A percentile compares a stretch with the other conserved stretches of the same genome.
These are phyloP conservation scores for Calocera cornea DNA, from an alignment of 768 basidiomycete species.

Conservation along the genomic window DNA sequence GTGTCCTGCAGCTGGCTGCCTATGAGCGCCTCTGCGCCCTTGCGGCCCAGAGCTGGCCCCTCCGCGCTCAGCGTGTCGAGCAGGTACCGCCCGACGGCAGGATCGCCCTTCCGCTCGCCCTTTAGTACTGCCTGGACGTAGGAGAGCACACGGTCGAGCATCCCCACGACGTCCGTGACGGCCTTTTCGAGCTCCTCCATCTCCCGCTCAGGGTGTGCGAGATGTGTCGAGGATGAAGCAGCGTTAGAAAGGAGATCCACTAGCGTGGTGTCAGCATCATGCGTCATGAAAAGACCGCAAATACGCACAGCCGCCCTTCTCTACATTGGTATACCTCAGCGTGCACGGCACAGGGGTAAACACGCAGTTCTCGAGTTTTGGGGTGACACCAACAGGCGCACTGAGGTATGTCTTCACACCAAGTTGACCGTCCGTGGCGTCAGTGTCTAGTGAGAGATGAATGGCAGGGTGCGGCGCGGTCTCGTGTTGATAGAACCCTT, in stretches of 20 bases:
- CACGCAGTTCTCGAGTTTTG: conserved; percentile 88
- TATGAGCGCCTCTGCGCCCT: conserved; percentile 39
- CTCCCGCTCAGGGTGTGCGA: conserved; percentile 35
- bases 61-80: conserved; percentile 74
- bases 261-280: conserved; percentile 22
- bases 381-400: conserved; percentile 75
- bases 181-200: conserved; percentile 67
- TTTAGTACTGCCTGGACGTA: conserved; percentile 73
- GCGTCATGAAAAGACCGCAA: conserved; percentile 9
- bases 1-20: conserved; percentile 72
- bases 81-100: conserved; percentile 77
- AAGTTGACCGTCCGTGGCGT: conserved; percentile 48
- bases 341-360: conserved; percentile 87
- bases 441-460: conserved; percentile 82
- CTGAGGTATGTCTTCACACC: conserved; percentile 82
- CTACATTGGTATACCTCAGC: conserved; percentile 66
- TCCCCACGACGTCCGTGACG: conserved; percentile 50
- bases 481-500: conserved; percentile 94
- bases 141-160: conserved; percentile 72
- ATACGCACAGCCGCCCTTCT: conserved; percentile 70
- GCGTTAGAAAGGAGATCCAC: conserved; percentile 53
- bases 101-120: conserved; percentile 67
- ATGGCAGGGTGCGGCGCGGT: conserved; percentile 78
- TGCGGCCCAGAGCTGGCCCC: conserved; percentile 50
- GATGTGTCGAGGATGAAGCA: conserved; percentile 16